Percentiles rank a stretch among this genome's conserved stretches.
These are phyloP conservation scores for Monosporascus cannonballus DNA, from an alignment of 2,329 filamentous ascomycete species.

Conservation along the genomic window DNA sequence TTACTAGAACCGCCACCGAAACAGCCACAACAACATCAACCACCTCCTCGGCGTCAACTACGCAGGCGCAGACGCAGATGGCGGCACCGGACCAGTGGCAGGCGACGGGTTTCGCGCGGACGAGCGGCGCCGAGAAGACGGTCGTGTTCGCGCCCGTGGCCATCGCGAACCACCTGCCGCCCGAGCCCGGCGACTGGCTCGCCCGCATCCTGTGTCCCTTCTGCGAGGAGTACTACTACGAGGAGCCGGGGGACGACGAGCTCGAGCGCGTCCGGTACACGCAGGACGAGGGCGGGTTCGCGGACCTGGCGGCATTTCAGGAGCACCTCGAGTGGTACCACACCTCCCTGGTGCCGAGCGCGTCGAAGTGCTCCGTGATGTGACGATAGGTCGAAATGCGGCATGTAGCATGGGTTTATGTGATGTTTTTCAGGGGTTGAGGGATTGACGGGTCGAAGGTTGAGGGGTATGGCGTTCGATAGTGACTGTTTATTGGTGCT, in stretches of 20 bases:
- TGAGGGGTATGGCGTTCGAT: neutral
- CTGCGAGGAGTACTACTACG: conserved; percentile 48
- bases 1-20: neutral
- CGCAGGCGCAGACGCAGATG: conserved; percentile 3
- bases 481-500: no score
- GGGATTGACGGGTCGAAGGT: neutral
- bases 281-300: conserved; percentile 42
- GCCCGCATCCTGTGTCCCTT: conserved; percentile 48
- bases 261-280: conserved; percentile 43
- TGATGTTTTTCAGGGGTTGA: no score
- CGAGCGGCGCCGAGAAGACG: conserved; percentile 39
- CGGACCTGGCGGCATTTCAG: conserved; percentile 41
- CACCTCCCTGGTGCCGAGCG: conserved; percentile 30
- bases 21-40: neutral
- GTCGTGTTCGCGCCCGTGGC: conserved; percentile 52
- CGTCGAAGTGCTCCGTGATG: conserved; percentile 41
- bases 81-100: conserved; percentile 41
- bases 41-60: neutral
- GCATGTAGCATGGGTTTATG: no score
- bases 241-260: conserved; percentile 44
- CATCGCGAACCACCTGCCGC: conserved; percentile 51
- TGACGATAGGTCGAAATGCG: conserved; percentile 18
- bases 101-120: conserved; percentile 36
- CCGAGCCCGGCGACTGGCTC: conserved; percentile 44
- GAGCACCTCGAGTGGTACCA: conserved; percentile 55